Percentiles rank a stretch among this genome's conserved stretches.
These are phyloP conservation scores for Penicillium sp. DNA, from an alignment of 2,329 filamentous ascomycete genomes.

Conservation along the genomic window DNA sequence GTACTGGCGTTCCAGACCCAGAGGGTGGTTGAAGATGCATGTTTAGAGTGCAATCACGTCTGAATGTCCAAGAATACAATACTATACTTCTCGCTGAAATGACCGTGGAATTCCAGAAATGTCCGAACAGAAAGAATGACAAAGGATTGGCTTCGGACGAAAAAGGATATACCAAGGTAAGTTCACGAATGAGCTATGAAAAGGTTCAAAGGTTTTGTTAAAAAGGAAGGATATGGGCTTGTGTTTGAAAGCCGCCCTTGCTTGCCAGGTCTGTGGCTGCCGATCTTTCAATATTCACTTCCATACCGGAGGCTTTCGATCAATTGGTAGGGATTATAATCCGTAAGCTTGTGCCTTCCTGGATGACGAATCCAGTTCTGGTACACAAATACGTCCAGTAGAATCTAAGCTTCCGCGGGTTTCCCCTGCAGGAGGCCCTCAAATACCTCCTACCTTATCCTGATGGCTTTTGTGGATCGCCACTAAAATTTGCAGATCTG, in stretches of 20 bases:
- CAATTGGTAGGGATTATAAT: constrained; percentile 8
- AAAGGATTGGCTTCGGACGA: constrained; percentile 6
- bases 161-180: constrained; percentile 11
- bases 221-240: not conserved
- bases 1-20: constrained; percentile 13
- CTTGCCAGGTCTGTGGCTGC: constrained; percentile 14
- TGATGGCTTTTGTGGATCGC: not conserved
- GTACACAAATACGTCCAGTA: not conserved
- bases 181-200: constrained; percentile 6
- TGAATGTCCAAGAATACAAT: constrained; percentile 8
- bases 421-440: constrained; percentile 1
- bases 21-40: constrained; percentile 21
- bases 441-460: not conserved
- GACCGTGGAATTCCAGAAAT: not conserved
- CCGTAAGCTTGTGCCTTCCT: constrained; percentile 9
- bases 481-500: not conserved
- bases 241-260: constrained; percentile 14
- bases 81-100: constrained; percentile 15
- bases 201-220: not conserved
- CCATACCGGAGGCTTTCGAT: constrained; percentile 7
- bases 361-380: constrained; percentile 11
- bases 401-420: not conserved
- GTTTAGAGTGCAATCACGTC: not conserved
- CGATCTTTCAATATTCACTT: constrained; percentile 6
- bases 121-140: not conserved